A percentile compares a stretch with the other conserved stretches of the same genome.
Conservation (phyloP, 257 asterid species). For the Nicotiana benthamiana region DNA sequence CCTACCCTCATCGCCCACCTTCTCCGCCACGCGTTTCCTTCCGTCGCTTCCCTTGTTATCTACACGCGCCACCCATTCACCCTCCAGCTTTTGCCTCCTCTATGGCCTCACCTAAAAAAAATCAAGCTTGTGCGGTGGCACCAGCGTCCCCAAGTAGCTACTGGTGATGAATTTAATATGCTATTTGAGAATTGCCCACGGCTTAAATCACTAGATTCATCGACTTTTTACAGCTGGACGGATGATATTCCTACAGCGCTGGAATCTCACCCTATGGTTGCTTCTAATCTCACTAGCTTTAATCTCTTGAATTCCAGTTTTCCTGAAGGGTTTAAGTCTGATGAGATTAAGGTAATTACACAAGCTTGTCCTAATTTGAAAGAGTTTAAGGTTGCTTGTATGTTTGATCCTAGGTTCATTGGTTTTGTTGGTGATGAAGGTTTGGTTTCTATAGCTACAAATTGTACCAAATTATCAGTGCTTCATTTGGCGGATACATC, state of each 20-base stretch:
- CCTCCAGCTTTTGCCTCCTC: constrained; percentile 37
- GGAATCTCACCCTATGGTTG: constrained; percentile 28
- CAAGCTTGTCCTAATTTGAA: constrained; percentile 52
- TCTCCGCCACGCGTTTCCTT: constrained; percentile 63
- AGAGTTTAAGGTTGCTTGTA: constrained; percentile 56
- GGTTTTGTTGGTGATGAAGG: constrained; percentile 73
- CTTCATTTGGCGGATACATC: constrained; percentile 77
- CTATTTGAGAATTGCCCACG: constrained; percentile 26
- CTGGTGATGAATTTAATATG: constrained; percentile 60
- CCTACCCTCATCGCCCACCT: constrained; percentile 46
- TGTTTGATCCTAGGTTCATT: constrained; percentile 73
- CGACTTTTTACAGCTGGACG: constrained; percentile 82
- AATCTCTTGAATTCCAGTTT: constrained; percentile 68
- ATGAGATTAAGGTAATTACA: constrained; percentile 53
- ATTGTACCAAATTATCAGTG: constrained; percentile 51
- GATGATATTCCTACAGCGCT: constrained; percentile 70
- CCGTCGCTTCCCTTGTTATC: constrained; percentile 41
- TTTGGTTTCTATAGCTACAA: constrained; percentile 43
- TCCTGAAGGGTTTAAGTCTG: constrained; percentile 69
- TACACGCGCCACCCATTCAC: constrained; percentile 49
- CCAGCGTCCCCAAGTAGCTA: constrained; percentile 59
- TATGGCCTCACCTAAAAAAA: constrained; percentile 39
- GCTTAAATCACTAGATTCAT: constrained; percentile 46
- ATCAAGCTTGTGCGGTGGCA: constrained; percentile 88
- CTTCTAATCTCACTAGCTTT: constrained; percentile 37